phyloP scores from a whole-genome alignment of 345 rosid species.

The Salix viminalis region DNA sequence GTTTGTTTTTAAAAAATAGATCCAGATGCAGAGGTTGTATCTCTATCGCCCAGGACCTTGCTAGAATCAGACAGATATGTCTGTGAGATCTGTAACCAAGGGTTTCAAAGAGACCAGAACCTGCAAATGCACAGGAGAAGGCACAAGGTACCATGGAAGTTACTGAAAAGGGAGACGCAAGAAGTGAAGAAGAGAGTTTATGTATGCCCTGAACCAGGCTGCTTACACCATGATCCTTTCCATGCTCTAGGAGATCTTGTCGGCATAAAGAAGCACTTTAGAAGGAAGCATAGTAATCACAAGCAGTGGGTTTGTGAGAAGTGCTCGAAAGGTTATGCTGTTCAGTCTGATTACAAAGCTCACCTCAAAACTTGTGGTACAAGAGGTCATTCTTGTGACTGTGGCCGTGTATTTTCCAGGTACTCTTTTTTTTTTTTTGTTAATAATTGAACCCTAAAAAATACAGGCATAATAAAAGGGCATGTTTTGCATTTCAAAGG shows the following conservation, averaged over 20 bases:
- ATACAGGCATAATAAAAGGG: neutral
- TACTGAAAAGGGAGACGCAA: conserved; percentile 64
- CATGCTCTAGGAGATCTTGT: conserved; percentile 87
- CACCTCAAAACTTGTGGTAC: conserved; percentile 89
- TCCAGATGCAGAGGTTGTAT: conserved; percentile 90
- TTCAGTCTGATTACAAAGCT: conserved; percentile 85
- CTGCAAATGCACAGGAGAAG: conserved; percentile 83
- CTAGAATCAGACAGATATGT: conserved; percentile 75
- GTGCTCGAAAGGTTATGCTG: conserved; percentile 79
- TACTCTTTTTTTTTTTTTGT: neutral
- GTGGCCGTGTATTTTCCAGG: conserved; percentile 94
- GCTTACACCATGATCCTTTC: conserved; percentile 80
- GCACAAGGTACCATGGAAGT: conserved; percentile 86
- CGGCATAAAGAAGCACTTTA: conserved; percentile 73
- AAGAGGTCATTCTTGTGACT: conserved; percentile 83
- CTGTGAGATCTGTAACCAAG: conserved; percentile 91
- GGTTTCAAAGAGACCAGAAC: conserved; percentile 85
- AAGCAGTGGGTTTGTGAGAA: conserved; percentile 81
- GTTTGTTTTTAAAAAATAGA: conserved; percentile 27
- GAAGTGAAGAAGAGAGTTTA: conserved; percentile 71
- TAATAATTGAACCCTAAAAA: conserved; percentile 12
- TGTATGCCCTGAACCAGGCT: conserved; percentile 73
- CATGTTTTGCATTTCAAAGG: neutral
- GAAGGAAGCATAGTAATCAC: conserved; percentile 73
- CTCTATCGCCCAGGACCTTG: conserved; percentile 65